Conservation (phyloP, 441 rosid genomes). For the Sinapis alba region DNA sequence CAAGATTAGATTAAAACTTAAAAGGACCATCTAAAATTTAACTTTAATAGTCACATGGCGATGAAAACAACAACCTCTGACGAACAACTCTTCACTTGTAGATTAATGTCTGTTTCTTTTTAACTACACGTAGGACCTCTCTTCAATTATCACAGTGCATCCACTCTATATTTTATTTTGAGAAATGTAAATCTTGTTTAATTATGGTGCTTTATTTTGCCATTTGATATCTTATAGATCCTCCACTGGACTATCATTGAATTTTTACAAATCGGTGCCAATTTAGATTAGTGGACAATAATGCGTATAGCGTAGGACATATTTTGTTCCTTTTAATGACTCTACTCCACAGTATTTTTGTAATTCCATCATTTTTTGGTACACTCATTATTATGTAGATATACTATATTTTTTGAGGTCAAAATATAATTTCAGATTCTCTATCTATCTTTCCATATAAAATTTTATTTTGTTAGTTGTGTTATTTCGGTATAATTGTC, state of each 20-base stretch:
- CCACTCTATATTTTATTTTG: constrained; percentile 20
- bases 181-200: constrained; percentile 1
- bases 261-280: constrained; percentile 20
- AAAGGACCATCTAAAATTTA: constrained; percentile 13
- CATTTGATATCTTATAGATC: constrained; percentile 9
- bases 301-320: constrained; percentile 31
- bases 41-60: constrained; percentile 35
- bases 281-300: constrained; percentile 25
- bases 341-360: constrained; percentile 10
- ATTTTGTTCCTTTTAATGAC: constrained; percentile 16
- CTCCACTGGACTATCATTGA: constrained; percentile 5
- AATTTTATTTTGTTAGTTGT: too few species aligned
- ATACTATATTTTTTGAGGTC: too few species aligned
- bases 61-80: constrained; percentile 8
- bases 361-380: too few species aligned
- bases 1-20: constrained; percentile 35
- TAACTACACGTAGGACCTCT: constrained; percentile 42
- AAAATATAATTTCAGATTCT: too few species aligned
- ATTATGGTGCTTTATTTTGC: constrained; percentile 6
- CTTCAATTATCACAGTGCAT: constrained; percentile 36
- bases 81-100: constrained; percentile 29
- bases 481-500: too few species aligned
- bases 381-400: too few species aligned
- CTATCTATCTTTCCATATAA: too few species aligned
- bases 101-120: constrained; percentile 38